phyloP scores from a whole-genome alignment of 805 yeast genomes.

The Metschnikowia aberdeeniae region DNA sequence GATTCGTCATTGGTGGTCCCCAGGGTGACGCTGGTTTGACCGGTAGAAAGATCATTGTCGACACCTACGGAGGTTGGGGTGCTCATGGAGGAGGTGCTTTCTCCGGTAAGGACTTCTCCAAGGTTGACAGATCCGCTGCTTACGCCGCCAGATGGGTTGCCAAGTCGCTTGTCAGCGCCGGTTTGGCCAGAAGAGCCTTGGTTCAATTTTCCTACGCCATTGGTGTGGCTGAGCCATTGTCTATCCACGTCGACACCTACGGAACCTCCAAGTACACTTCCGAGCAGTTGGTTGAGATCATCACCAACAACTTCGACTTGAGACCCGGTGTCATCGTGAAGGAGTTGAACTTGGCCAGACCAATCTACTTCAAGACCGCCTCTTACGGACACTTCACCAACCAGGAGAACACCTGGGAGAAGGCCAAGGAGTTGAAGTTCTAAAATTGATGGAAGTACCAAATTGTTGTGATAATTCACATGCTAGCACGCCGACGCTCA shows the following conservation, averaged over 20 bases:
- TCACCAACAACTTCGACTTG: slow-evolving; percentile 92
- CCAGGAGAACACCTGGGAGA: slow-evolving; percentile 98
- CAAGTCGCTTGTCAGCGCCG: slow-evolving; percentile 92
- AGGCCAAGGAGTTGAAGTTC: slow-evolving; percentile 74
- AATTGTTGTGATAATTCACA: slow-evolving; percentile 43
- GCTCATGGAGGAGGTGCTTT: slow-evolving; percentile 99
- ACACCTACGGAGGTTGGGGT: slow-evolving; percentile 99
- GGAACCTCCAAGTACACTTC: slow-evolving; percentile 93
- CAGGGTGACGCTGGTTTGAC: slow-evolving; percentile 99
- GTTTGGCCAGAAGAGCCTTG: slow-evolving; percentile 92
- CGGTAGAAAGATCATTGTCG: slow-evolving; percentile 99
- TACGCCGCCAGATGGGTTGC: slow-evolving; percentile 99
- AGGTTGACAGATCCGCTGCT: slow-evolving; percentile 99
- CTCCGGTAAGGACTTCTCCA: slow-evolving; percentile 99
- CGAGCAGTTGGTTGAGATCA: slow-evolving; percentile 85
- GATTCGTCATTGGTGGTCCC: slow-evolving; percentile 99
- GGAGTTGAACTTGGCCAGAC: slow-evolving; percentile 97
- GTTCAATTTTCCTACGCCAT: slow-evolving; percentile 99
- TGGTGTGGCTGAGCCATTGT: slow-evolving; percentile 99
- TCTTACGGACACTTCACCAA: slow-evolving; percentile 99
- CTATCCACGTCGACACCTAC: slow-evolving; percentile 95
- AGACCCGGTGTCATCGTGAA: slow-evolving; percentile 99
- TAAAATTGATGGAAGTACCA: slow-evolving; percentile 28
- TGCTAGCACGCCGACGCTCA: slow-evolving; percentile 37
- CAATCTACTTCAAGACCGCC: slow-evolving; percentile 98